phyloP scores from a whole-genome alignment of 192 early-diverging fungal species.

The Umbelopsis sp. region DNA sequence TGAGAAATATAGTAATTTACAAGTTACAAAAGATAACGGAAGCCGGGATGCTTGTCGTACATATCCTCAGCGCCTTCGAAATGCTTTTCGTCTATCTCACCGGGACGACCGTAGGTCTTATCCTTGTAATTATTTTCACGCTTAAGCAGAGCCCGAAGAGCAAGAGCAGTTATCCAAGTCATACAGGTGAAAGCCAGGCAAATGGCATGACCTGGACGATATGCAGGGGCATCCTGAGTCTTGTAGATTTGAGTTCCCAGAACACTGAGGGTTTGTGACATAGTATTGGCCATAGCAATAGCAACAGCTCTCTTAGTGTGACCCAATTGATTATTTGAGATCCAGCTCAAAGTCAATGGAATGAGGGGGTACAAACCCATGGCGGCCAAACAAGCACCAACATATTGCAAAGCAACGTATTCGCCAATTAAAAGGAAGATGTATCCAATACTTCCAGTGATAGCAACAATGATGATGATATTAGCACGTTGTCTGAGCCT shows the following conservation, averaged over 20 bases:
- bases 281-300: slow-evolving; percentile 50
- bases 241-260: slow-evolving; percentile 66
- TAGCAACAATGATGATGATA: slow-evolving; percentile 39
- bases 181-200: slow-evolving; percentile 30
- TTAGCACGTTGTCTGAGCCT: slow-evolving; percentile 41
- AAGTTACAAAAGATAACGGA: slow-evolving; percentile 16
- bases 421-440: slow-evolving; percentile 43
- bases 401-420: slow-evolving; percentile 31
- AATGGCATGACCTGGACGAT: slow-evolving; percentile 47
- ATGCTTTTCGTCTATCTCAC: neutral
- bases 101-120: slow-evolving; percentile 24
- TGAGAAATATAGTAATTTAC: too few relatives aligned
- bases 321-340: slow-evolving; percentile 61
- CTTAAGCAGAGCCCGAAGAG: slow-evolving; percentile 28
- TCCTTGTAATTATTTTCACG: slow-evolving; percentile 40
- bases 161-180: slow-evolving; percentile 22
- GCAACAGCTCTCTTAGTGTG: slow-evolving; percentile 63
- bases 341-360: slow-evolving; percentile 52
- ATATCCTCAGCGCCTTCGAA: slow-evolving; percentile 15
- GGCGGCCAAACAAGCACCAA: slow-evolving; percentile 33
- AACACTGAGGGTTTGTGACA: slow-evolving; percentile 53
- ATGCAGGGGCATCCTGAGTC: slow-evolving; percentile 51
- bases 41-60: slow-evolving; percentile 27
- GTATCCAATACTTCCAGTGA: slow-evolving; percentile 45
- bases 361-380: slow-evolving; percentile 49